A percentile compares a stretch with the other conserved stretches of the same genome.
Evolutionary conservation across 108 stramenopile species (phyloP).

Genomic region (Tribonema minus): DNA sequence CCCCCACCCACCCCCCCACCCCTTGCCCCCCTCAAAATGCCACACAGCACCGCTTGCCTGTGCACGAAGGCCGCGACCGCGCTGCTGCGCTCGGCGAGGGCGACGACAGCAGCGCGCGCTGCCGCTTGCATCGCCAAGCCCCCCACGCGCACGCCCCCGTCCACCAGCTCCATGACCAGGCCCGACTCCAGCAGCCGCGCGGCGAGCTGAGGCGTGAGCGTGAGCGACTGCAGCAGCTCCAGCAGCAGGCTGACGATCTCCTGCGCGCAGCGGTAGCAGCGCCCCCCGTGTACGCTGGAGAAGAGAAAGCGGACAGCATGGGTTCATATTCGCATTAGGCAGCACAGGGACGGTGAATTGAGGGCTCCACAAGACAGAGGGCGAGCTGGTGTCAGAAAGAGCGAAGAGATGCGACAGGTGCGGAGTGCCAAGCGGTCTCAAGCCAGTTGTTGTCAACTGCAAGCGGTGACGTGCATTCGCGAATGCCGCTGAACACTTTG

Average conservation of each 20-base stretch:
- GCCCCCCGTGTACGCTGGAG: background rate
- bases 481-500: too few species aligned
- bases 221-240: background rate
- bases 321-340: too few species aligned
- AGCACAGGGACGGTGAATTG: too few species aligned
- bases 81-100: background rate
- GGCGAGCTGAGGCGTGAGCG: background rate
- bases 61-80: background rate
- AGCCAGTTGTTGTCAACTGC: too few species aligned
- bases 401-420: too few species aligned
- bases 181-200: background rate
- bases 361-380: too few species aligned
- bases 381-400: too few species aligned
- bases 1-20: too few species aligned
- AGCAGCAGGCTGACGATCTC: background rate
- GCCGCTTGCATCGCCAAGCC: background rate
- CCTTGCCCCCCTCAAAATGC: too few species aligned
- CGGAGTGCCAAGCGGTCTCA: too few species aligned
- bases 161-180: background rate
- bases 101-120: background rate
- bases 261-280: background rate
- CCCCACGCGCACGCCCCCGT: background rate
- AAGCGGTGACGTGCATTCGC: too few species aligned
- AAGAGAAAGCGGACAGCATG: too few species aligned
- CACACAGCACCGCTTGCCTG: background rate